Evolutionary conservation across 257 asterid species (phyloP), one percentile per base, ranked within the genome.

Genomic region (Solanum tarapatanum): DNA sequence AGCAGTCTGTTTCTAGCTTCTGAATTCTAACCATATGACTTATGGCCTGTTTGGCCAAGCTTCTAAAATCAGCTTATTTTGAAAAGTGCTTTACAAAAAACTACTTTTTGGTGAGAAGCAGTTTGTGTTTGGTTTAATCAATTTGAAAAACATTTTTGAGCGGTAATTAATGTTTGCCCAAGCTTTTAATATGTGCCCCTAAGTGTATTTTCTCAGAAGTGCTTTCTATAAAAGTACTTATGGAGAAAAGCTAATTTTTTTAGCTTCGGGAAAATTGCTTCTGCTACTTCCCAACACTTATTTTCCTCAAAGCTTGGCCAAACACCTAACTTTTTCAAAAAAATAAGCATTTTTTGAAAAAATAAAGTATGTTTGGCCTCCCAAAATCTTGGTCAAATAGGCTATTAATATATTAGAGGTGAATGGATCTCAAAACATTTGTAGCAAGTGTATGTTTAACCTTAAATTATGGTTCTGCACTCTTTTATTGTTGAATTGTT

Each of bases 351-450:
- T 28, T 69, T 62, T 62, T 58, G 66, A 21, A 21, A 58, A 58
- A 58, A 58, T 19, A 58, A 58, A n/a, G 16, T n/a, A 2, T 23
- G 12, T 62, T 68, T 13, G 21, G 75, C 23, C 75, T 69, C 75
- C 75, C 36, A 69, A 69, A 69, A 28, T 0, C 36, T 69, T 69
- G 75, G 75, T 14, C 75, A 69, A 28, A 28, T 3, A 12, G 75
- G 37, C 75, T 28, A 69, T 69, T 69, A 64, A 68, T 58, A 58
- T 60, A 68, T 83, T 70, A 33, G 33, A 74, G 87, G 48, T 88
- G 69, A 82, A 69, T 58, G 74, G 86, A 60, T 85, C 77, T 88
- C 86, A 58, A 62, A 45, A 84, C 45, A 84, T 87, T 66, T 41
- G 60, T 35, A 33, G 33, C 85, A 87, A 43, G 66, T 58, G 73